These are phyloP conservation scores for Candida pini DNA, from an alignment of 805 yeast species.

Conservation along the genomic window DNA sequence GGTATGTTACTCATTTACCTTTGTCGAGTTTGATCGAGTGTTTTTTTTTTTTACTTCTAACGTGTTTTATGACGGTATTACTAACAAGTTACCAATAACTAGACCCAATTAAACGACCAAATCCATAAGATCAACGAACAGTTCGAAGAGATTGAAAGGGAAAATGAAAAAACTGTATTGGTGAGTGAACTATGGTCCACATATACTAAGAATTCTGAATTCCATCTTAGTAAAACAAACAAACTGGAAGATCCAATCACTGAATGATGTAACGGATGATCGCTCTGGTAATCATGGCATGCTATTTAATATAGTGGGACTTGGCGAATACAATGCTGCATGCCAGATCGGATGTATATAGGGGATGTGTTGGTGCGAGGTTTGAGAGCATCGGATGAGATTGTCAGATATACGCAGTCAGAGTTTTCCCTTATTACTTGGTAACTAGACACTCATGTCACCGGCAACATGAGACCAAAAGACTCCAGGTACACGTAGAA, in stretches of 20 bases:
- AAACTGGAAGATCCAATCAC: slow-evolving; percentile 38
- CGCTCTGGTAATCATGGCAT: neutral
- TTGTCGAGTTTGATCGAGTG: neutral
- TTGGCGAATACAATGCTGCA: neutral
- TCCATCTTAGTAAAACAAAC: slow-evolving; percentile 61
- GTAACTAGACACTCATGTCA: no score
- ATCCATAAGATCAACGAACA: slow-evolving; percentile 58
- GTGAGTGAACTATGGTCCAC: slow-evolving; percentile 77
- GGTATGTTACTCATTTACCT: slow-evolving; percentile 51
- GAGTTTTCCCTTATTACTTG: no score
- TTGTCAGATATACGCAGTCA: no score
- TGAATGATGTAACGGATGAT: slow-evolving; percentile 5
- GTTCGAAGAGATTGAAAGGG: slow-evolving; percentile 54
- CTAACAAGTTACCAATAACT: slow-evolving; percentile 2
- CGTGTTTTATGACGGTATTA: slow-evolving; percentile 2
- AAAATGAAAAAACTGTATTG: slow-evolving; percentile 64
- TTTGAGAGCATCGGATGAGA: no score
- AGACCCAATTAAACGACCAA: slow-evolving; percentile 71
- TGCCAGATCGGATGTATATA: no score
- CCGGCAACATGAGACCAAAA: no score
- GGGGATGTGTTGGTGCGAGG: no score
- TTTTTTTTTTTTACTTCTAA: neutral
- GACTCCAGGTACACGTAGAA: no score
- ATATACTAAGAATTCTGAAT: slow-evolving; percentile 64
- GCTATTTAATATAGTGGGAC: neutral